phyloP scores from a whole-genome alignment of 2,329 filamentous ascomycete genomes.

The Verticillium alfalfae region DNA sequence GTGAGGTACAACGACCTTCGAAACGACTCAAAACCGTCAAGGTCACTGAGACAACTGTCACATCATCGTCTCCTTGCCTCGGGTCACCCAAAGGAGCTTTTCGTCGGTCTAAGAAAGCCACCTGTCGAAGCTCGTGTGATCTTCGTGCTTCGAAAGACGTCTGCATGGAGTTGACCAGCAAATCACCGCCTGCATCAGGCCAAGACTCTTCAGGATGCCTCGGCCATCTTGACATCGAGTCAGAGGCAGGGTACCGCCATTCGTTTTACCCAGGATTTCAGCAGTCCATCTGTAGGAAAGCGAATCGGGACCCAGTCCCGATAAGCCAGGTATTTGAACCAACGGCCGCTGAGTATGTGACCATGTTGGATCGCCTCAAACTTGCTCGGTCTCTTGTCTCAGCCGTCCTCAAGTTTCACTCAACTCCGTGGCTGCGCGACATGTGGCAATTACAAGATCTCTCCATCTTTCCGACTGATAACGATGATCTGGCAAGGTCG shows the following conservation, averaged over 20 bases:
- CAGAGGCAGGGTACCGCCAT: background rate
- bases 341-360: background rate
- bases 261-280: constrained; percentile 1
- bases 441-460: constrained; percentile 4
- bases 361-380: background rate
- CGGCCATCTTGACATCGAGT: constrained; percentile 1
- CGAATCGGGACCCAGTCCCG: background rate
- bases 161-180: constrained; percentile 2
- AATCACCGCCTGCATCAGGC: background rate
- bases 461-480: constrained; percentile 2
- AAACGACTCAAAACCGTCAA: constrained; percentile 1
- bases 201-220: background rate
- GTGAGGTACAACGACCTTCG: background rate
- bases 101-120: background rate
- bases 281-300: background rate
- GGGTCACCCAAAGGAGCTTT: background rate
- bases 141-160: constrained; percentile 1
- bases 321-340: background rate
- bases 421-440: constrained; percentile 3
- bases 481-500: background rate
- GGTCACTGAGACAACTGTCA: background rate
- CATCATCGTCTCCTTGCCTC: background rate
- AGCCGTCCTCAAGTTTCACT: constrained; percentile 5
- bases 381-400: background rate
- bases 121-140: background rate